phyloP scores from a whole-genome alignment of 139 green algal species.

The Micractinium conductrix region DNA sequence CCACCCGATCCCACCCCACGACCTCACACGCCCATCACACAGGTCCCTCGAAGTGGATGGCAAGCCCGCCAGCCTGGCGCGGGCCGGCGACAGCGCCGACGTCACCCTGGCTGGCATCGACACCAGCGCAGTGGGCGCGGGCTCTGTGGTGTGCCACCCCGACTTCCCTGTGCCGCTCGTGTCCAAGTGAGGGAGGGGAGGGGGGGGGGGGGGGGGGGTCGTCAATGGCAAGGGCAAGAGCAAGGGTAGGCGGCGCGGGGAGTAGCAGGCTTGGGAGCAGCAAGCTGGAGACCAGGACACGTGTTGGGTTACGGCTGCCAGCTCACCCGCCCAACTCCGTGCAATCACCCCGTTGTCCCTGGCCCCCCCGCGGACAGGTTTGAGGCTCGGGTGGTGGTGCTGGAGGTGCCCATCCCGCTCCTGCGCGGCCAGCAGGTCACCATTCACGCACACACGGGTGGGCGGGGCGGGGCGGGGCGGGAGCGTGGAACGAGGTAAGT shows the following conservation, averaged over 20 bases:
- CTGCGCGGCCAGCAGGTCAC: constrained; percentile 69
- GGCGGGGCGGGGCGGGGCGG: background rate
- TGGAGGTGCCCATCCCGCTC: constrained; percentile 84
- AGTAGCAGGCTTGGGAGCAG: background rate
- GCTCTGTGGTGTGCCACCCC: constrained; percentile 69
- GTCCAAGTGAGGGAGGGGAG: background rate
- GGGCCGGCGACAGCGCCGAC: constrained; percentile 84
- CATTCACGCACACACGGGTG: constrained; percentile 48
- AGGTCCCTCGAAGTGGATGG: constrained; percentile 51
- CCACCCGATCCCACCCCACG: no score
- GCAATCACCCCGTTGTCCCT: no score
- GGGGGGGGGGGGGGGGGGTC: background rate
- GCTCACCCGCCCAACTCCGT: no score
- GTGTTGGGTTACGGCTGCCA: background rate
- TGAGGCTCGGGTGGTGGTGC: constrained; percentile 78
- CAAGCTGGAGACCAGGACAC: background rate
- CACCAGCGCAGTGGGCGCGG: constrained; percentile 6
- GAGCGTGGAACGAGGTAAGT: no score
- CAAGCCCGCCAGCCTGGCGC: constrained; percentile 55
- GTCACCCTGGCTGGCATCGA: constrained; percentile 75
- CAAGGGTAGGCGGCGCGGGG: no score
- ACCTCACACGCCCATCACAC: no score
- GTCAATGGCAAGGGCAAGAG: no score
- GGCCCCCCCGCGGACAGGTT: no score
- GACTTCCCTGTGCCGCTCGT: constrained; percentile 80